Evolutionary conservation across 2,329 filamentous ascomycete species (phyloP), one percentile per base, ranked within the genome.

Genomic region (Fusarium pseudonygamai): DNA sequence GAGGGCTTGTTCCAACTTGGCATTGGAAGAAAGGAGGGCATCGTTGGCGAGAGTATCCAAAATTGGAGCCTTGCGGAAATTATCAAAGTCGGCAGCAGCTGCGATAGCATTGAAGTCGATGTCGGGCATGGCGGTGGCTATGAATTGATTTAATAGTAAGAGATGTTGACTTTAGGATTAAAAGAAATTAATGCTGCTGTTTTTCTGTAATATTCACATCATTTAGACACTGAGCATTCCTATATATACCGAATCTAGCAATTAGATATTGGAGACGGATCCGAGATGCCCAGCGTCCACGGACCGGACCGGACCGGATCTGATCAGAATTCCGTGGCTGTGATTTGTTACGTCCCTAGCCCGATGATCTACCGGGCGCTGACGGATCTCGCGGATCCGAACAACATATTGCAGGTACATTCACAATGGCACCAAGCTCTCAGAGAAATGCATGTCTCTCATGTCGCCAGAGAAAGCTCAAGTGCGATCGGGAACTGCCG

Each of bases 1-100:
- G 16, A 82, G 69, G 15, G 82, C 78, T 30, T 80, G 40, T 20
- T 70, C 58, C 3, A 70, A 45, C 26, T 24, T 64, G 15, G 59
- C 14, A 16, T 64, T 57, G 11, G 53, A 59, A 22, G 52, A 28
- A 5, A 64, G 46, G 0, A 67, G 62, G 3, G 64, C 18, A 7
- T 36, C 10, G 3, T 34, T 34, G 59, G 59, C 59, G n/a, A 42
- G 47, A 24, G 10, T 13, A 15, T 61, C 59, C 14, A 61, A 2
- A 9, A 20, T 55, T 1, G 59, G 47, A 20, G 59, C 59, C 5
- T 36, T 5, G 10, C 30, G 59, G n/a, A 61, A 61, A 7, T 61
- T 61, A 12, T 61, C 47, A 7, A 61, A 61, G 1, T 24, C 10
- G 39, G 18, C 28, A 16, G 32, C 59, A n/a, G 59, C 47, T 12